phyloP scores from a whole-genome alignment of 208 protist species.

The Leishmania lainsoni region DNA sequence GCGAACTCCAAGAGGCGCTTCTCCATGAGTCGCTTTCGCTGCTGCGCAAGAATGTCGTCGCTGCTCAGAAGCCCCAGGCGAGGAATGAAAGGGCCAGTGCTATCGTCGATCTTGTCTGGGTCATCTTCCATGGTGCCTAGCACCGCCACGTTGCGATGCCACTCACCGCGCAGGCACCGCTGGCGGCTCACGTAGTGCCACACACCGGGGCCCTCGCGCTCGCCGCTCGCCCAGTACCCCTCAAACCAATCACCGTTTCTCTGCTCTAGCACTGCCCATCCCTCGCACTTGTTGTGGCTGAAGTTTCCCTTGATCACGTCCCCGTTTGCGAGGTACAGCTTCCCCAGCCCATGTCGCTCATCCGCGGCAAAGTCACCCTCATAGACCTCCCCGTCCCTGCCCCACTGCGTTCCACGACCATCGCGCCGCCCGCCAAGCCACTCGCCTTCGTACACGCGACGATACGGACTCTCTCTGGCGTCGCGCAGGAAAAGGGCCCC shows the following conservation, averaged over 20 bases:
- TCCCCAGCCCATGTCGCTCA: constrained; percentile 73
- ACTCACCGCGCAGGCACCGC: constrained; percentile 84
- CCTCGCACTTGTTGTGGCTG: constrained; percentile 57
- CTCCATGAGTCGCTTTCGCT: constrained; percentile 73
- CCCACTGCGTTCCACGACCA: constrained; percentile 84
- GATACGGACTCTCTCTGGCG: constrained; percentile 54
- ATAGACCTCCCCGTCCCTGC: constrained; percentile 86
- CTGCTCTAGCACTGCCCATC: constrained; percentile 74
- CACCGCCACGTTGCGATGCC: constrained; percentile 76
- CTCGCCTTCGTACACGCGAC: constrained; percentile 86
- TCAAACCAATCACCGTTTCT: constrained; percentile 87
- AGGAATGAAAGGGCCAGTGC: constrained; percentile 72
- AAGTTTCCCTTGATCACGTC: constrained; percentile 87
- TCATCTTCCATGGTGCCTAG: constrained; percentile 85
- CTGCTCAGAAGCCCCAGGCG: constrained; percentile 69
- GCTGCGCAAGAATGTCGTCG: constrained; percentile 61
- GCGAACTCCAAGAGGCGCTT: constrained; percentile 54
- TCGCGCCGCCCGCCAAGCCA: constrained; percentile 84
- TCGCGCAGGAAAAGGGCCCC: constrained; percentile 84
- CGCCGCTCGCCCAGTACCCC: constrained; percentile 77
- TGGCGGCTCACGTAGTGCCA: constrained; percentile 81
- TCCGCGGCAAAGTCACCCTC: constrained; percentile 76
- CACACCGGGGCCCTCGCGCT: constrained; percentile 86
- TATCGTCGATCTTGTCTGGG: constrained; percentile 57
- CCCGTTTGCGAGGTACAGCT: constrained; percentile 82